A percentile compares a stretch with the other conserved stretches of the same genome.
Evolutionary conservation across 495 filamentous ascomycete species (phyloP).

Genomic region (Neurospora intermedia): DNA sequence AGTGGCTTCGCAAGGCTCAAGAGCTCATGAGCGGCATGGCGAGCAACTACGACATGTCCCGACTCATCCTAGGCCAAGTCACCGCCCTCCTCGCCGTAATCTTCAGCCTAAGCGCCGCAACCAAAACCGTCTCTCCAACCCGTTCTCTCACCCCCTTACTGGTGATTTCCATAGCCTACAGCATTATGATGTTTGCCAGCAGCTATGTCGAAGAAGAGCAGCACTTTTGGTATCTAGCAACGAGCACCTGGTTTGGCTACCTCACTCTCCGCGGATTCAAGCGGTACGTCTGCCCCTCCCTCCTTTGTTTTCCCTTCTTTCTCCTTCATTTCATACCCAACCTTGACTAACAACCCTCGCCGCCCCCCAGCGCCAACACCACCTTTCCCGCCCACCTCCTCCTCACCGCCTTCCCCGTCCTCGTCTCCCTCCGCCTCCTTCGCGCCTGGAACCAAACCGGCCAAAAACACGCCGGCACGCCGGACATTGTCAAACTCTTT

Average conservation of each 20-base stretch:
- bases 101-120: conserved; percentile 12
- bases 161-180: conserved; percentile 47
- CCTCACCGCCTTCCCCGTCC: conserved; percentile 14
- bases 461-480: conserved; percentile 80
- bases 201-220: conserved; percentile 98
- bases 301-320: neutral
- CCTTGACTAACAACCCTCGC: no score
- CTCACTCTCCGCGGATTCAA: conserved; percentile 44
- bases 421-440: conserved; percentile 49
- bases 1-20: conserved; percentile 64
- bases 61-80: conserved; percentile 24
- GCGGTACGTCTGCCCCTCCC: neutral
- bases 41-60: conserved; percentile 72
- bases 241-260: conserved; percentile 63
- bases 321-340: neutral
- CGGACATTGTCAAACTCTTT: conserved; percentile 67
- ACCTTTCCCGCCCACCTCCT: conserved; percentile 3
- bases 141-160: neutral
- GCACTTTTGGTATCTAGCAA: conserved; percentile 93
- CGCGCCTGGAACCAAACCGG: conserved; percentile 93
- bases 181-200: conserved; percentile 90
- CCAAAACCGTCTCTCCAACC: neutral
- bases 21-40: conserved; percentile 71
- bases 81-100: conserved; percentile 16
- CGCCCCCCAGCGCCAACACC: neutral